Conservation (phyloP, 345 rosid genomes). For the Hibiscus mutabilis region DNA sequence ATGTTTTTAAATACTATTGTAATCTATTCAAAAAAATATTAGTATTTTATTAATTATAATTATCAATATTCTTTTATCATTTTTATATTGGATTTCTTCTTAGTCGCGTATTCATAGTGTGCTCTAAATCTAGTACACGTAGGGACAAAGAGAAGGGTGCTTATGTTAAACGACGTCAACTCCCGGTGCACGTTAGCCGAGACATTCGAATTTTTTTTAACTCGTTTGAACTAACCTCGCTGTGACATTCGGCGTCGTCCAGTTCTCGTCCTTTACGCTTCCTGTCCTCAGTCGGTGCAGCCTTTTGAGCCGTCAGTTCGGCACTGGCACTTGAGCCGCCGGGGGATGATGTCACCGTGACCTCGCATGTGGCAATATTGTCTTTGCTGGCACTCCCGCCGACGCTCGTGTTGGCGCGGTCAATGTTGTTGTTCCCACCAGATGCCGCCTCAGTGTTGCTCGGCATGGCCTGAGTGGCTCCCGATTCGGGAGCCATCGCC, state of each 20-base stretch:
- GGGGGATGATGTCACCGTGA: constrained; percentile 44
- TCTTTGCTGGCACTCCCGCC: constrained; percentile 15
- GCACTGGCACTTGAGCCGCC: constrained; percentile 42
- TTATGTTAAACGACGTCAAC: constrained; percentile 19
- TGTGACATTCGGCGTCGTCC: constrained; percentile 45
- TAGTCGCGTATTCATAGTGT: not conserved
- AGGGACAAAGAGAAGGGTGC: not conserved
- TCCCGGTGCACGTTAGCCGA: constrained; percentile 18
- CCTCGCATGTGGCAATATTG: constrained; percentile 32
- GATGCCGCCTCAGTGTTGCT: constrained; percentile 21
- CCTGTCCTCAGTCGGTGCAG: constrained; percentile 38
- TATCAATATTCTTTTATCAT: too few species aligned
- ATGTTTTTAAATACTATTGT: too few species aligned
- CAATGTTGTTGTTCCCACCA: constrained; percentile 23
- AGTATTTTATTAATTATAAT: too few species aligned
- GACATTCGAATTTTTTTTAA: not conserved
- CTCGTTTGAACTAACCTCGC: constrained; percentile 49
- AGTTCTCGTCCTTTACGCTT: constrained; percentile 63
- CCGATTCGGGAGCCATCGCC: constrained; percentile 20
- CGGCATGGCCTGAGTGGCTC: constrained; percentile 26
- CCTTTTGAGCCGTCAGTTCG: constrained; percentile 31
- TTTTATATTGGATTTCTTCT: too few species aligned
- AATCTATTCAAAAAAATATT: too few species aligned
- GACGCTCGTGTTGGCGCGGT: constrained; percentile 22
- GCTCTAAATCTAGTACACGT: not conserved